Percentiles rank a stretch among this genome's conserved stretches.
These are phyloP conservation scores for Cenococcum geophilum DNA, from an alignment of 495 filamentous ascomycete genomes.

Conservation along the genomic window DNA sequence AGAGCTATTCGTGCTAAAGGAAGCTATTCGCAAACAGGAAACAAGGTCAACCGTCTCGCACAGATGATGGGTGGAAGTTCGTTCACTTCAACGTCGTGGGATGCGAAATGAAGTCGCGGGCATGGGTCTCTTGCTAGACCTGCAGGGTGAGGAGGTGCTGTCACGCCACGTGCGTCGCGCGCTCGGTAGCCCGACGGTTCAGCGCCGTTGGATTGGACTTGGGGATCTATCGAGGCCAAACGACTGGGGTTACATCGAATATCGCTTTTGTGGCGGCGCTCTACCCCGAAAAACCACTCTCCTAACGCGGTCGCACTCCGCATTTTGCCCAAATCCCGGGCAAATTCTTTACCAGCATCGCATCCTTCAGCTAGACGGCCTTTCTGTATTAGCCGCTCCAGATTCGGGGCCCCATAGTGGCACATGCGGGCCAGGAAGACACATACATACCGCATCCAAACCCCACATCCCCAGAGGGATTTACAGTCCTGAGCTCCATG, in stretches of 20 bases:
- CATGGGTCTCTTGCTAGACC: too few relatives aligned
- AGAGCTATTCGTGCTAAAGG: not conserved
- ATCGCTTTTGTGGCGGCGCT: not conserved
- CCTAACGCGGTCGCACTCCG: slow-evolving; percentile 1
- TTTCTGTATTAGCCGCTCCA: not conserved
- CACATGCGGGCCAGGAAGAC: not conserved
- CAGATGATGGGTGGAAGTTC: not conserved
- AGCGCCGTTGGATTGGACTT: not conserved
- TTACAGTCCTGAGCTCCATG: not conserved
- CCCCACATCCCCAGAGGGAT: not conserved
- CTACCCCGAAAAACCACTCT: not conserved
- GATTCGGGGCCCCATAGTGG: not conserved
- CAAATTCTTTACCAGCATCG: not conserved
- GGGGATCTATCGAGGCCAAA: not conserved
- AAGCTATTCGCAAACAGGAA: not conserved
- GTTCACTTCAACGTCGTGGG: too few relatives aligned
- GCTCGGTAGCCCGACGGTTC: not conserved
- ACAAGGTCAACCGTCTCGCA: not conserved
- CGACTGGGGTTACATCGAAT: slow-evolving; percentile 4
- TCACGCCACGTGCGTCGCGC: not conserved
- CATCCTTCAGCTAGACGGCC: not conserved
- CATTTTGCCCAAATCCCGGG: not conserved
- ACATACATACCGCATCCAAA: slow-evolving; percentile 1
- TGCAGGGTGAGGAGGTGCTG: too few relatives aligned
- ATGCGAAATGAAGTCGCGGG: too few relatives aligned